A percentile compares a stretch with the other conserved stretches of the same genome.
Conservation (phyloP, 83 land plant genomes). For the Picea abies region DNA sequence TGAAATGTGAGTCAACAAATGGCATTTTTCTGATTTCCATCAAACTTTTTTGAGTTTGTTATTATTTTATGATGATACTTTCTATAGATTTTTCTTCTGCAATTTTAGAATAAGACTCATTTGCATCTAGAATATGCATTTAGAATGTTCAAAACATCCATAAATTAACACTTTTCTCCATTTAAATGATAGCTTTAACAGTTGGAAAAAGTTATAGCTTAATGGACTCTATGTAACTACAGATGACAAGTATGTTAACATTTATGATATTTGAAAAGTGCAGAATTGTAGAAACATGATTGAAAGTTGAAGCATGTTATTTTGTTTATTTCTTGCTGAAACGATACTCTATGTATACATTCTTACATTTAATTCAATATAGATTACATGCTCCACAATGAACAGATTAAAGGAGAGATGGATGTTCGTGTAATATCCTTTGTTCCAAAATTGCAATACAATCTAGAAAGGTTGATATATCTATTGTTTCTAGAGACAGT, state of each 20-base stretch:
- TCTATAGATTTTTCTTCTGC: background rate
- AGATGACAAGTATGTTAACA: background rate
- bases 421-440: no score
- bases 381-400: no score
- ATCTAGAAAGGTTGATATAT: no score
- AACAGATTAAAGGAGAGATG: no score
- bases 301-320: no score
- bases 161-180: background rate
- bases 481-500: no score
- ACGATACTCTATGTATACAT: no score
- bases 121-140: background rate
- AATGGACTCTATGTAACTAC: background rate
- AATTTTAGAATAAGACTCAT: constrained; percentile 6
- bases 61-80: background rate
- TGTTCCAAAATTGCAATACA: no score
- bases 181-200: background rate
- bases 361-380: no score
- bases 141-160: background rate
- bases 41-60: background rate
- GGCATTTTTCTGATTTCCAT: background rate
- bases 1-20: background rate
- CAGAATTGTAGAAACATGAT: no score
- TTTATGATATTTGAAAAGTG: no score
- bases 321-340: no score
- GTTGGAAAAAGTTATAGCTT: background rate